Conservation (phyloP, 305 asterid species). For the Plantago coronopus region DNA sequence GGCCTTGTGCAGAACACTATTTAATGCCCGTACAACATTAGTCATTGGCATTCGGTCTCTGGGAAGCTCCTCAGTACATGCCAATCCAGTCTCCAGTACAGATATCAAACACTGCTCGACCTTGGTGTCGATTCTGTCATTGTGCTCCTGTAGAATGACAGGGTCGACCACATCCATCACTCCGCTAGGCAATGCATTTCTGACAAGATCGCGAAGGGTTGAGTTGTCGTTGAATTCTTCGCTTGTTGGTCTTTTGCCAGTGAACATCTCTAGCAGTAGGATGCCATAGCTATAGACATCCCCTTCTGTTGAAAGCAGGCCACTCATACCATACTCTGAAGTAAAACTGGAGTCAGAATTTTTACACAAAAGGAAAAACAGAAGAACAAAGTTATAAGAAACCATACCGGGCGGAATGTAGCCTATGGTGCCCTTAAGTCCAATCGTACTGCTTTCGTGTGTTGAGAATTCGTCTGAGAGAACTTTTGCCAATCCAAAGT, state of each 20-base stretch:
- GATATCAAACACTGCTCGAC: neutral
- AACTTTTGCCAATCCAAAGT: conserved; percentile 8
- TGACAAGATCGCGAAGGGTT: neutral
- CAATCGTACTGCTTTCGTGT: conserved; percentile 13
- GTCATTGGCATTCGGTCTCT: neutral
- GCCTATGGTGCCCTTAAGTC: conserved; percentile 19
- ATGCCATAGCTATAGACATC: conserved; percentile 1
- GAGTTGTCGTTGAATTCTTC: neutral
- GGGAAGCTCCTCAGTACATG: neutral
- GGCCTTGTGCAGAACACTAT: too few relatives aligned
- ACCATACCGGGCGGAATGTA: conserved; percentile 18
- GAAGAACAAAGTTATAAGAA: neutral
- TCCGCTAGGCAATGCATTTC: neutral
- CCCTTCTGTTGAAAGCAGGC: neutral
- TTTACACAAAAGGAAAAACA: too few relatives aligned
- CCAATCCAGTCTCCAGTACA: neutral
- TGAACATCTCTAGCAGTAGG: neutral
- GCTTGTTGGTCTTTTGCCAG: conserved; percentile 1
- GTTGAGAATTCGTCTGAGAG: neutral
- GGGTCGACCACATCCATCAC: neutral
- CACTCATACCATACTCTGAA: conserved; percentile 3
- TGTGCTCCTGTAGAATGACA: neutral
- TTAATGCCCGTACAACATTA: neutral
- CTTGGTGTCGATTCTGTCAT: neutral
- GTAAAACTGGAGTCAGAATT: neutral